These are phyloP conservation scores for Talaromyces trachyspermus DNA, from an alignment of 495 filamentous ascomycete genomes.

Conservation along the genomic window DNA sequence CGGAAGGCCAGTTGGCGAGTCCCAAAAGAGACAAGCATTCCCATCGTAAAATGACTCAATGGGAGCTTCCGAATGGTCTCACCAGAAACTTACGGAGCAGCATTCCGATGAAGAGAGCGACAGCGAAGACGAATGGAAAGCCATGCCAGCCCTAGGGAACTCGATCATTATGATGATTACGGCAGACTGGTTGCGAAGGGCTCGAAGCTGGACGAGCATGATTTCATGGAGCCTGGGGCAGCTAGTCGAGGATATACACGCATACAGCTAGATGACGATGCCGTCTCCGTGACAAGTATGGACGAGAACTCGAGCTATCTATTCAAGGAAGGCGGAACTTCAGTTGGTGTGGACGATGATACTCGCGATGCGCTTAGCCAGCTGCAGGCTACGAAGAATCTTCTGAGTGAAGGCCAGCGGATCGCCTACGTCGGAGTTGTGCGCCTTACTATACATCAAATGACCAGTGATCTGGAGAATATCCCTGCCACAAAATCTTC, in stretches of 20 bases:
- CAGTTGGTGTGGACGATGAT: constrained; percentile 63
- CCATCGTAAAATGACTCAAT: constrained; percentile 15
- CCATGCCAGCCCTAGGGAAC: constrained; percentile 90
- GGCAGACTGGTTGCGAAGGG: constrained; percentile 78
- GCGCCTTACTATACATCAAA: constrained; percentile 66
- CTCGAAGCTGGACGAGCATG: constrained; percentile 60
- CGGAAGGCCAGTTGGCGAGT: not conserved
- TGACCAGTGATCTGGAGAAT: constrained; percentile 59
- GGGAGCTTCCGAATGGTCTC: constrained; percentile 76
- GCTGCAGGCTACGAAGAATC: constrained; percentile 90
- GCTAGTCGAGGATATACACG: constrained; percentile 92
- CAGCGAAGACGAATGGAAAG: constrained; percentile 67
- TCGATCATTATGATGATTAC: constrained; percentile 93
- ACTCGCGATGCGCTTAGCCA: constrained; percentile 78
- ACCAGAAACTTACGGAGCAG: constrained; percentile 67
- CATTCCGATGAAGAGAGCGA: constrained; percentile 36
- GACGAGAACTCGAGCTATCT: constrained; percentile 96
- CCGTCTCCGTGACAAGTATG: constrained; percentile 86
- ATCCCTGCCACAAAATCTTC: constrained; percentile 44
- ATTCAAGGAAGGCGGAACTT: constrained; percentile 64
- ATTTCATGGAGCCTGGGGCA: constrained; percentile 69
- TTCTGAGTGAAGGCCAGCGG: constrained; percentile 90
- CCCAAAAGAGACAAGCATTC: constrained; percentile 12
- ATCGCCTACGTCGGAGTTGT: constrained; percentile 94
- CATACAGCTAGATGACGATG: constrained; percentile 90